Evolutionary conservation across 2,329 filamentous ascomycete genomes (phyloP), one percentile per base, ranked within the genome.

Genomic region (Amylocarpus encephaloides): DNA sequence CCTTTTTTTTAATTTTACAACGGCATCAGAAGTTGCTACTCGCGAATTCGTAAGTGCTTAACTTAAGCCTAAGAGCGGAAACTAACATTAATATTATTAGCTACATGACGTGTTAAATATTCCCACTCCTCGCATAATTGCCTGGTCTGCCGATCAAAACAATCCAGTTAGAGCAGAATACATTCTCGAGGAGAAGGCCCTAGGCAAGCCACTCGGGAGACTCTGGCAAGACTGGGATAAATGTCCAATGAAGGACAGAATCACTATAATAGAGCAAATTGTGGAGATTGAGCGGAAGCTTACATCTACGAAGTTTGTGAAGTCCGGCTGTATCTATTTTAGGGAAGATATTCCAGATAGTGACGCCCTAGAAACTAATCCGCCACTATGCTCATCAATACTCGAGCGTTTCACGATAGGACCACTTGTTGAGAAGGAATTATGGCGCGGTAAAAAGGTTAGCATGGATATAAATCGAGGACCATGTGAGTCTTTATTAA

Each of bases 11-110:
- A 53, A n/a, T n/a, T n/a, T n/a, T 43, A 57, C 53, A n/a, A 59
- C 51, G 42, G 53, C 55, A 19, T 58, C 55, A 46, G 51, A 59
- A 46, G 57, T 57, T 41, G 56, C 53, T 52, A 58, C 56, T 53
- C 44, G 19, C 26, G 30, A 16, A 34, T 45, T 34, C 22, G 29
- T 45, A n/a, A 45, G 43, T 45, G 13, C 26, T 34, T 13, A 10
- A 32, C 22, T 45, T 40, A 29, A 43, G 44, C 5, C 38, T 11
- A 41, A 18, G 11, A 33, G 42, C 19, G 1, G 5, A 34, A 39
- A 39, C 13, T 29, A 26, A 39, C 18, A 19, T 36, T 30, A 13
- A 46, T 39, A 10, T 18, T 45, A 18, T 35, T 45, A 56, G 53
- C 45, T 55, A 18, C 53, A 48, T 18, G 50, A 55, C 5, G 47